Evolutionary conservation across 1,284 basidiomycete species (phyloP), one percentile per base, ranked within the genome.

Genomic region (Meira nashicola): DNA sequence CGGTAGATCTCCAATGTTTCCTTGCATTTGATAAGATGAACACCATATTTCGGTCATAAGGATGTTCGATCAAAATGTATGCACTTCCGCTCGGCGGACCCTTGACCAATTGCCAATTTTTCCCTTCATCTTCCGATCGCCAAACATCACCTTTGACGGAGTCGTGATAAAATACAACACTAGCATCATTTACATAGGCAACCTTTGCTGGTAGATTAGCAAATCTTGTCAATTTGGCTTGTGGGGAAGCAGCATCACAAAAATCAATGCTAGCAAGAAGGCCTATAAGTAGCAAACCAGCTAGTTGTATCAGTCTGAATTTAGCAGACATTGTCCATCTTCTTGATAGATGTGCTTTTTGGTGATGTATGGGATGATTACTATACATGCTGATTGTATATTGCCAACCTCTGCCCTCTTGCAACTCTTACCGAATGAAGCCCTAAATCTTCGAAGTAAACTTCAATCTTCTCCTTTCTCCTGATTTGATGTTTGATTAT

Each of bases 111-210:
- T 78, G 78, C 92, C 92, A 97, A 0, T 80, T 80, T 80, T 87
- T 92, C 54, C 94, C 94, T 80, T 98, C 94, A 74, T 97, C 86
- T n/a, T 83, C 81, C 2, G 91, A 93, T 5, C 92, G 84, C 71
- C 86, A 86, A 7, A 97, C 83, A 59, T 85, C 82, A 10, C 87
- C 85, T 11, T 83, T 81, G 17, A 84, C 71, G 1, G 85, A 79
- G 78, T 97, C 92, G 77, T 92, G 89, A 74, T 90, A 92, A 55
- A 96, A 82, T 10, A 87, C 87, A 59, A 84, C 90, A 43, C 87
- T 79, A 6, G 89, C 87, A 80, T 95, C 93, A 67, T 94, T 89
- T 80, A 97, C 94, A 83, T 92, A 96, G 82, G 89, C 88, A 55
- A 96, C 79, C 67, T 85, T 83, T n/a, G 84, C 83, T 86, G 95